These are phyloP conservation scores for Phytophthora aleatoria DNA, from an alignment of 352 stramenopile species.

Conservation along the genomic window DNA sequence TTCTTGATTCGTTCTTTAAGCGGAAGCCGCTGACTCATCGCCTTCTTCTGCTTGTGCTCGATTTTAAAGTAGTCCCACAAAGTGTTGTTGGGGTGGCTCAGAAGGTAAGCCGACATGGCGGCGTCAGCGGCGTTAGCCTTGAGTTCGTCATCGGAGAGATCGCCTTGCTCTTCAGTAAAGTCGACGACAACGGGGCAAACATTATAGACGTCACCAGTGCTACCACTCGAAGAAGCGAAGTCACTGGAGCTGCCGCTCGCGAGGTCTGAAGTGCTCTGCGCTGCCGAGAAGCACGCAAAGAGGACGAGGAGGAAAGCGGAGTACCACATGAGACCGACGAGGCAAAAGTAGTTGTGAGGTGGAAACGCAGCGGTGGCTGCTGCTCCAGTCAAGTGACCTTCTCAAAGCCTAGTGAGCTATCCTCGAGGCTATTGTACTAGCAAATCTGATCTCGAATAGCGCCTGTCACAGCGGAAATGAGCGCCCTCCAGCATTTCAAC, in stretches of 20 bases:
- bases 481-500: not conserved
- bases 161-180: constrained; percentile 21
- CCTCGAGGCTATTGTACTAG: not conserved
- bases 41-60: constrained; percentile 22
- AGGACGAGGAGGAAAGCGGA: constrained; percentile 23
- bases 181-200: constrained; percentile 29
- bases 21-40: constrained; percentile 14
- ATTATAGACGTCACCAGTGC: constrained; percentile 24
- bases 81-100: constrained; percentile 31
- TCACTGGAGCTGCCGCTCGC: not conserved
- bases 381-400: constrained; percentile 2
- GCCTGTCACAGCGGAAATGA: constrained; percentile 19
- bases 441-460: constrained; percentile 8
- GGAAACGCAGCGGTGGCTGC: not conserved
- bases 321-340: constrained; percentile 25
- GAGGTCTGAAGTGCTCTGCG: constrained; percentile 6
- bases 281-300: constrained; percentile 16
- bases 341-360: constrained; percentile 16
- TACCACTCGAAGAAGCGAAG: constrained; percentile 5
- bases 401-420: not conserved
- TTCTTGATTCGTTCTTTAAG: constrained; percentile 20
- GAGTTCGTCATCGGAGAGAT: constrained; percentile 20
- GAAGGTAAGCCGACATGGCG: constrained; percentile 27
- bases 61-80: constrained; percentile 37
- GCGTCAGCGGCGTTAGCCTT: constrained; percentile 25